Conservation (phyloP, 805 yeast species). For the Cephaloascus albidus region DNA sequence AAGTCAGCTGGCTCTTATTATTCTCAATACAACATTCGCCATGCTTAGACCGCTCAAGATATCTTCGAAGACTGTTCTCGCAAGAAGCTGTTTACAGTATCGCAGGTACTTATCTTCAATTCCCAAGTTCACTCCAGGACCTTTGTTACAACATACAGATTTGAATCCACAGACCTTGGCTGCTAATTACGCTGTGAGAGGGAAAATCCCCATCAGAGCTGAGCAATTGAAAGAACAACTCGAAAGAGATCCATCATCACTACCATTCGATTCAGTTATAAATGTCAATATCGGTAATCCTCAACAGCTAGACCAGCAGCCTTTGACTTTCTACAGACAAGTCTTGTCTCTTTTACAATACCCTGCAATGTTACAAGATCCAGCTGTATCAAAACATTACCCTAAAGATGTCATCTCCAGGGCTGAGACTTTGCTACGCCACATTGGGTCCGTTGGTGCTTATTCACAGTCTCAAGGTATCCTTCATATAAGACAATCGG, state of each 20-base stretch:
- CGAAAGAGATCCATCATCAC: slow-evolving; percentile 40
- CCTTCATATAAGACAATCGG: slow-evolving; percentile 56
- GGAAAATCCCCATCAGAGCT: slow-evolving; percentile 87
- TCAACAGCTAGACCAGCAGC: slow-evolving; percentile 90
- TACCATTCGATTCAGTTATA: slow-evolving; percentile 74
- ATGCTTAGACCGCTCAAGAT: too few species aligned
- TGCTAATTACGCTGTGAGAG: slow-evolving; percentile 96
- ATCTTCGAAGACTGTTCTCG: too few species aligned
- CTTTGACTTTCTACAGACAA: slow-evolving; percentile 91
- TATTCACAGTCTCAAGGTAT: slow-evolving; percentile 93
- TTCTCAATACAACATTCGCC: too few species aligned
- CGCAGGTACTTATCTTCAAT: not conserved
- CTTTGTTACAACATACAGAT: slow-evolving; percentile 24
- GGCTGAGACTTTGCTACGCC: slow-evolving; percentile 49
- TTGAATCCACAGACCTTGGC: slow-evolving; percentile 67
- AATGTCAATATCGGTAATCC: slow-evolving; percentile 97
- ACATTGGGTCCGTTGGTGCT: slow-evolving; percentile 85
- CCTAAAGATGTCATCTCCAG: slow-evolving; percentile 69
- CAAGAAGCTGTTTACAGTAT: too few species aligned
- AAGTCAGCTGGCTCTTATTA: too few species aligned
- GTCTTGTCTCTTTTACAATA: slow-evolving; percentile 80
- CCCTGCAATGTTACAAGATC: slow-evolving; percentile 52
- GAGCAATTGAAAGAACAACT: slow-evolving; percentile 66
- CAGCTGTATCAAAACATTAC: slow-evolving; percentile 18
- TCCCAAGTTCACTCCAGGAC: slow-evolving; percentile 5